Percentiles rank a stretch among this genome's conserved stretches.
Conservation (phyloP, 768 basidiomycete species). For the Antrodiella citrinella region DNA sequence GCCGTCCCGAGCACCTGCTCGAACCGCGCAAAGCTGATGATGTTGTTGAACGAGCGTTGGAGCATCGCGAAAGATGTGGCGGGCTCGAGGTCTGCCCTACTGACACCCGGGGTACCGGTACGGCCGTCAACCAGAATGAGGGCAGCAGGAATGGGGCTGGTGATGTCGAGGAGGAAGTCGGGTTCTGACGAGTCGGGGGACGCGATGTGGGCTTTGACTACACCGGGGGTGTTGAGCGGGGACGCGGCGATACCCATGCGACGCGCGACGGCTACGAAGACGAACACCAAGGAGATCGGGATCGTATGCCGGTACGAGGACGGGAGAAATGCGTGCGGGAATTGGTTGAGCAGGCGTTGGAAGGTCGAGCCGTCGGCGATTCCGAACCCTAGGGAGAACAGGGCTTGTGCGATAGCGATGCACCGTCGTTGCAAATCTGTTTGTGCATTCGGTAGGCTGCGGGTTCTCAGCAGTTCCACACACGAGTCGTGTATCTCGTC, state of each 20-base stretch:
- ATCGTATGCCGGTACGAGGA: slow-evolving; percentile 38
- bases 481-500: slow-evolving; percentile 34
- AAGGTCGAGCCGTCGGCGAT: slow-evolving; percentile 21
- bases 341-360: slow-evolving; percentile 42
- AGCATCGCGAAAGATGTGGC: slow-evolving; percentile 6
- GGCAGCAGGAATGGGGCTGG: slow-evolving; percentile 7
- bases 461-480: slow-evolving; percentile 25
- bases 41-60: slow-evolving; percentile 12
- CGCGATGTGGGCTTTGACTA: slow-evolving; percentile 45
- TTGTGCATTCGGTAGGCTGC: background rate
- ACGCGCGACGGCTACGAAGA: slow-evolving; percentile 46
- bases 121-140: background rate
- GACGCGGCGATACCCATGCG: slow-evolving; percentile 43
- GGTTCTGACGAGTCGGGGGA: slow-evolving; percentile 26
- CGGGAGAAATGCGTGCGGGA: slow-evolving; percentile 51
- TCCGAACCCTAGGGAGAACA: background rate
- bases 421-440: background rate
- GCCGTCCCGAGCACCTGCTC: slow-evolving; percentile 1
- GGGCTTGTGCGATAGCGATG: background rate
- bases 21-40: slow-evolving; percentile 7
- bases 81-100: slow-evolving; percentile 4
- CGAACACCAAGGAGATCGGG: slow-evolving; percentile 52
- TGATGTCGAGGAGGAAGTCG: slow-evolving; percentile 40
- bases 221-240: slow-evolving; percentile 48
- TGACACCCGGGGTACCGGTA: background rate